Percentiles rank a stretch among this genome's conserved stretches.
Evolutionary conservation across 495 filamentous ascomycete genomes (phyloP).

Genomic region (Aspergillus cristatus): DNA sequence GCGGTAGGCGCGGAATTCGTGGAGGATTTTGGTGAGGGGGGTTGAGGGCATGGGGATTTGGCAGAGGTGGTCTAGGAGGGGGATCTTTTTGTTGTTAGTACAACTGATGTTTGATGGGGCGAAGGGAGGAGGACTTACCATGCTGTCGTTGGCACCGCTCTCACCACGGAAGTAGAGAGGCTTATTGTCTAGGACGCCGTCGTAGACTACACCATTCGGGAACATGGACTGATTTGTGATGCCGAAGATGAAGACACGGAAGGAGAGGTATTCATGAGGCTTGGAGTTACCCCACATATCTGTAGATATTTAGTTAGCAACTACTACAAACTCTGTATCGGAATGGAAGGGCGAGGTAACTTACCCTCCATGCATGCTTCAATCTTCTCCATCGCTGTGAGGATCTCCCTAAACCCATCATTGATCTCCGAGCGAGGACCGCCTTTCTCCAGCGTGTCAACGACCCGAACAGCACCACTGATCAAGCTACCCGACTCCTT

Average conservation of each 20-base stretch:
- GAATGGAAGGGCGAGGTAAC: conserved; percentile 2
- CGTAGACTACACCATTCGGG: conserved; percentile 78
- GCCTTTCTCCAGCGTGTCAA: conserved; percentile 46
- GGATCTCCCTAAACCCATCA: conserved; percentile 49
- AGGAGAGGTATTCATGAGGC: conserved; percentile 67
- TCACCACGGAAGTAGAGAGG: conserved; percentile 74
- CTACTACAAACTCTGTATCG: background rate
- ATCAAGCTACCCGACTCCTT: conserved; percentile 65
- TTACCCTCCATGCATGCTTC: conserved; percentile 72
- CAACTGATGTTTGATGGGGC: conserved; percentile 1
- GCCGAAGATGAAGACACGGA: conserved; percentile 91
- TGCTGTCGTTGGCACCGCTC: conserved; percentile 82
- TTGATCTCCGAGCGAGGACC: conserved; percentile 49
- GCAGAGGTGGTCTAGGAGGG: conserved; percentile 75
- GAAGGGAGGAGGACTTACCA: conserved; percentile 31
- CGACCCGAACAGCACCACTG: conserved; percentile 52
- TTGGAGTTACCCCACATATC: conserved; percentile 82
- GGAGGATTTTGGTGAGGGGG: conserved; percentile 73
- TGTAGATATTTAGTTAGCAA: conserved; percentile 17
- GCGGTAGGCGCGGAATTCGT: conserved; percentile 78
- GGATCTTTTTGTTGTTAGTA: conserved; percentile 46
- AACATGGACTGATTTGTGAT: conserved; percentile 89
- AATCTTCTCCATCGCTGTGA: conserved; percentile 56
- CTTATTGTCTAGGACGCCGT: conserved; percentile 61
- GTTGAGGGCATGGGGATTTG: conserved; percentile 73